These are phyloP conservation scores for Nemophila menziesii DNA, from an alignment of 257 asterid genomes.

Conservation along the genomic window DNA sequence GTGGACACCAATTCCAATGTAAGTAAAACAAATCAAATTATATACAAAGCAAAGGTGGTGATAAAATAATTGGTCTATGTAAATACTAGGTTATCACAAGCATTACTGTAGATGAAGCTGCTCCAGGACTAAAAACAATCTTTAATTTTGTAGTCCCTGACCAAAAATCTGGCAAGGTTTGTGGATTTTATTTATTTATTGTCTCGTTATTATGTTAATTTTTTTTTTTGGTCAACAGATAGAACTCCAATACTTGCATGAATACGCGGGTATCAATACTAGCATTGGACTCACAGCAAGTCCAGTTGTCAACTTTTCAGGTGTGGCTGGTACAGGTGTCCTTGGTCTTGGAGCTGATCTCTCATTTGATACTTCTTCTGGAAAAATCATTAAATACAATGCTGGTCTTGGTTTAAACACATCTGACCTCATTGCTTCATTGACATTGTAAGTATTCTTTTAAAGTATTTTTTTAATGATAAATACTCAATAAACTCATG, in stretches of 20 bases:
- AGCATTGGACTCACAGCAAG: slow-evolving; percentile 79
- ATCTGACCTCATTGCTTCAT: slow-evolving; percentile 71
- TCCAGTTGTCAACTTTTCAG: slow-evolving; percentile 88
- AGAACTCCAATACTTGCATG: slow-evolving; percentile 91
- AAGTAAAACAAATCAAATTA: slow-evolving; percentile 19
- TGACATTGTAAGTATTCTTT: slow-evolving; percentile 49
- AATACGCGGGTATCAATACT: slow-evolving; percentile 85
- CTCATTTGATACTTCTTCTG: slow-evolving; percentile 82
- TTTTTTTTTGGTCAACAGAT: slow-evolving; percentile 57
- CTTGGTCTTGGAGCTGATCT: slow-evolving; percentile 70
- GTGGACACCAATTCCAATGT: slow-evolving; percentile 67
- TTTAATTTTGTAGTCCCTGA: slow-evolving; percentile 75
- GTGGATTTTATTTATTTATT: neutral
- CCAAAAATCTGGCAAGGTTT: slow-evolving; percentile 91
- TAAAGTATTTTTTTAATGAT: neutral
- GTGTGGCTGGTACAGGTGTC: slow-evolving; percentile 63
- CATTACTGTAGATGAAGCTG: slow-evolving; percentile 70
- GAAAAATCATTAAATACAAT: slow-evolving; percentile 64
- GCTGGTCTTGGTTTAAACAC: slow-evolving; percentile 58
- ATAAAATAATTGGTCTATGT: neutral
- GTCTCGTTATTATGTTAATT: slow-evolving; percentile 1
- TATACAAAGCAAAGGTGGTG: no score
- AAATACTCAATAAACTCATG: neutral
- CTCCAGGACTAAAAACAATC: slow-evolving; percentile 94
- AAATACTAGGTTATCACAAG: slow-evolving; percentile 52